Evolutionary conservation across 805 yeast genomes (phyloP).

Genomic region (Starmerella stigmatis): DNA sequence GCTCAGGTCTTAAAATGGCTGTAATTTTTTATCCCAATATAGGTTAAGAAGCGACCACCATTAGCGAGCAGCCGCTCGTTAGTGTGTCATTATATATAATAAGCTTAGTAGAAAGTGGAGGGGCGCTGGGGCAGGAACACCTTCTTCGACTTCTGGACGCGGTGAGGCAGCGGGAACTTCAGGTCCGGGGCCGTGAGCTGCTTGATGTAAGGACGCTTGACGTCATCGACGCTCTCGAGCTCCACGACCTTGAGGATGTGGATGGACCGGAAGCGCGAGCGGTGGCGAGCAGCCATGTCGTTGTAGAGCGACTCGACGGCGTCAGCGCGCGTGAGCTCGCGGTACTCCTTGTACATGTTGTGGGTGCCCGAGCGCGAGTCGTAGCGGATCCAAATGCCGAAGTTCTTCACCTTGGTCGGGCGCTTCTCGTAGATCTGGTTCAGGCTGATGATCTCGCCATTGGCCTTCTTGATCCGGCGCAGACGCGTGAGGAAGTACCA

Average conservation of each 20-base stretch:
- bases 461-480: conserved; percentile 99
- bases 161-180: conserved; percentile 99
- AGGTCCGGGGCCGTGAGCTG: conserved; percentile 92
- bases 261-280: conserved; percentile 99
- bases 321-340: conserved; percentile 97
- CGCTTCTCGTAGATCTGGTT: conserved; percentile 84
- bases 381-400: conserved; percentile 99
- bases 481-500: conserved; percentile 99
- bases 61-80: conserved; percentile 1
- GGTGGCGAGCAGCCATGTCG: conserved; percentile 99
- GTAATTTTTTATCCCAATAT: neutral
- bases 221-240: conserved; percentile 93
- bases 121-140: conserved; percentile 89
- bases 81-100: conserved; percentile 13
- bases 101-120: conserved; percentile 83
- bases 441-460: conserved; percentile 96
- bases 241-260: conserved; percentile 99
- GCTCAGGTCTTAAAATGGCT: too few relatives aligned
- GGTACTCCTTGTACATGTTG: conserved; percentile 99
- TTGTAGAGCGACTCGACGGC: conserved; percentile 98
- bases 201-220: conserved; percentile 98
- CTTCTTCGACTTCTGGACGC: conserved; percentile 83
- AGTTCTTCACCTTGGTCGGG: conserved; percentile 99
- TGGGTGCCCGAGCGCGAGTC: conserved; percentile 99
- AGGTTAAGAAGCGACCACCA: neutral